Percentiles rank a stretch among this genome's conserved stretches.
These are phyloP conservation scores for Kazachstania bromeliacearum DNA, from an alignment of 805 yeast genomes.

Conservation along the genomic window DNA sequence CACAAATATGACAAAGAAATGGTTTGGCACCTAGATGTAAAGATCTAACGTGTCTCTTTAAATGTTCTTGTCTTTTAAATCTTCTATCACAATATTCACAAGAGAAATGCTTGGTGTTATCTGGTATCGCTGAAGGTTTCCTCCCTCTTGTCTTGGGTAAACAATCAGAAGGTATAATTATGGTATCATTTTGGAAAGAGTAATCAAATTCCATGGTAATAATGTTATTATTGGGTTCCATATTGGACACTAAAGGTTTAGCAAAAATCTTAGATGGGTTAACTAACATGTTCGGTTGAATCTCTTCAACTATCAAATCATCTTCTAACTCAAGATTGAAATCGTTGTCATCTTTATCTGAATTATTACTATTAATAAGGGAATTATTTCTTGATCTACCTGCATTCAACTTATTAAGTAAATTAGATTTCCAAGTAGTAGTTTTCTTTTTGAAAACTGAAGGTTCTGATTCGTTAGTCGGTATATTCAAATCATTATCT, in stretches of 20 bases:
- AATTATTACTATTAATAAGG: constrained; percentile 2
- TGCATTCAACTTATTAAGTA: too few species aligned
- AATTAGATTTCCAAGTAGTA: too few species aligned
- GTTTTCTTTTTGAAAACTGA: too few species aligned
- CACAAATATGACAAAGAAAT: constrained; percentile 50
- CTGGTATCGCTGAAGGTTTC: constrained; percentile 53
- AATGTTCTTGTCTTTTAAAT: constrained; percentile 69
- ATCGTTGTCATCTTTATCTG: background rate
- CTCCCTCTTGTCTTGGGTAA: constrained; percentile 48
- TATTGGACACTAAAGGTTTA: background rate
- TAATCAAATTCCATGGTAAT: background rate
- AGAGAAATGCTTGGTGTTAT: constrained; percentile 46
- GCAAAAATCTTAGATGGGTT: constrained; percentile 9
- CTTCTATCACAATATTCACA: constrained; percentile 57
- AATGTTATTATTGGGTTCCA: background rate
- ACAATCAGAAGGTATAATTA: background rate
- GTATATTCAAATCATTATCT: too few species aligned
- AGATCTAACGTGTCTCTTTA: constrained; percentile 64
- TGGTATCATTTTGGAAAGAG: background rate
- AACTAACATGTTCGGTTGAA: constrained; percentile 7
- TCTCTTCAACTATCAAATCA: constrained; percentile 10
- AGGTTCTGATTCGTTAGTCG: too few species aligned
- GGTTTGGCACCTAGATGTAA: constrained; percentile 69
- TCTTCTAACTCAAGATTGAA: background rate
- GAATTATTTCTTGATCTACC: background rate